Percentiles rank a stretch among this genome's conserved stretches.
Evolutionary conservation across 768 basidiomycete genomes (phyloP).

Genomic region (Porpolomopsis calyptriformis): DNA sequence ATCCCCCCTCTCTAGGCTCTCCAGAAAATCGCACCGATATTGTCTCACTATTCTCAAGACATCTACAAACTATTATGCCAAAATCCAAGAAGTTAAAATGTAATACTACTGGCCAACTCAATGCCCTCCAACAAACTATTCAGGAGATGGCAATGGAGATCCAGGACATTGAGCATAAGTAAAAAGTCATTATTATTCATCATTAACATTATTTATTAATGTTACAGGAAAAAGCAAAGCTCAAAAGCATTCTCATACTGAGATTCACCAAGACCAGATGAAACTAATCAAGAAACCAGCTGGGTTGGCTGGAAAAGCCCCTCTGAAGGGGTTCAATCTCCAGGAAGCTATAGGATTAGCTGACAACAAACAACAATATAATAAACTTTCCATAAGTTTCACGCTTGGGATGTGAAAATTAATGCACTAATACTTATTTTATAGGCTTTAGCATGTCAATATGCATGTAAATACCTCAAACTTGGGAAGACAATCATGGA

Average conservation of each 20-base stretch:
- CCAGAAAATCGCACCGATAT: no score
- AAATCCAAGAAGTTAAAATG: no score
- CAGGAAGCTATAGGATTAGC: not conserved
- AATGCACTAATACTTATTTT: not conserved
- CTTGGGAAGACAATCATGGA: not conserved
- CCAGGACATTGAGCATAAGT: not conserved
- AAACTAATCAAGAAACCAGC: not conserved
- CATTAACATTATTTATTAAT: not conserved
- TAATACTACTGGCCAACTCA: no score
- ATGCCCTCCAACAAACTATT: no score
- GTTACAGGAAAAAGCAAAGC: not conserved
- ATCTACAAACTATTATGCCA: no score
- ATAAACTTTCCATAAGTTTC: not conserved
- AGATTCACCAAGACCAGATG: not conserved
- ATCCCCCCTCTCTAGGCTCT: no score
- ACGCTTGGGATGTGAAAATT: not conserved
- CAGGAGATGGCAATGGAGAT: not conserved
- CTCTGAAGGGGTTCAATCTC: constrained; percentile 1
- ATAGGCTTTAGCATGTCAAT: not conserved
- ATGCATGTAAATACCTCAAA: not conserved
- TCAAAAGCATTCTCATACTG: not conserved
- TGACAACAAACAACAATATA: not conserved
- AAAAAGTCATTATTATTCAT: not conserved
- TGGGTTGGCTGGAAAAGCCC: not conserved
- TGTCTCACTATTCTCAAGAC: no score